Conservation (phyloP, 495 filamentous ascomycete species). For the Hyaloscypha bicolor region DNA sequence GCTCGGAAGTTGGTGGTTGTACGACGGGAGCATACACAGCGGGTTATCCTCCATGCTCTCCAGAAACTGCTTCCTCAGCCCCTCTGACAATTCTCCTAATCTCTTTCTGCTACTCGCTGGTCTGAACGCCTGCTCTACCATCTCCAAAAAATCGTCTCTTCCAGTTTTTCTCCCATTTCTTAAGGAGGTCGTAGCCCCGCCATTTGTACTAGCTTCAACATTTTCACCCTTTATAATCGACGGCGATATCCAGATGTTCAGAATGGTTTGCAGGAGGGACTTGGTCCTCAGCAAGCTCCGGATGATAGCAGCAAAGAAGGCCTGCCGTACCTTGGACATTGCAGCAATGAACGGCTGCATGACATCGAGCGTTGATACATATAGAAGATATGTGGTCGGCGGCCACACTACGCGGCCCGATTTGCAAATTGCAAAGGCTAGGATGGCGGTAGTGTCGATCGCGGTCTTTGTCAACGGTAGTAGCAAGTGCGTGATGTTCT, state of each 20-base stretch:
- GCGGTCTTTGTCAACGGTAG: conserved; percentile 6
- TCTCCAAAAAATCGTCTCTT: conserved; percentile 33
- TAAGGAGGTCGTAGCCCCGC: conserved; percentile 1
- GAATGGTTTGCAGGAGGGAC: conserved; percentile 51
- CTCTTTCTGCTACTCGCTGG: conserved; percentile 40
- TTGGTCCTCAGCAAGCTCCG: conserved; percentile 52
- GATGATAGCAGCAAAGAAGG: conserved; percentile 37
- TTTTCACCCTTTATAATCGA: conserved; percentile 39
- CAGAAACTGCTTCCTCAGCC: conserved; percentile 50
- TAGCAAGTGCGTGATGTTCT: conserved; percentile 1
- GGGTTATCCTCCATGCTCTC: conserved; percentile 46
- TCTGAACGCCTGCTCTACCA: conserved; percentile 42
- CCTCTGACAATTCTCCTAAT: conserved; percentile 41
- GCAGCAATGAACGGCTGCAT: conserved; percentile 37
- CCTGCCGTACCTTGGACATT: conserved; percentile 35
- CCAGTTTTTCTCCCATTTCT: conserved; percentile 5
- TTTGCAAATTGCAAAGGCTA: conserved; percentile 13
- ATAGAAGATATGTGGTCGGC: conserved; percentile 22
- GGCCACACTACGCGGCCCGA: conserved; percentile 25
- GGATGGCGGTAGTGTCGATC: conserved; percentile 10
- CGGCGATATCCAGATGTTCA: conserved; percentile 51
- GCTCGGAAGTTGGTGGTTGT: conserved; percentile 72
- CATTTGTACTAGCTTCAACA: conserved; percentile 22
- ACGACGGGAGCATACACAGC: conserved; percentile 59
- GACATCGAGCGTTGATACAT: conserved; percentile 37